A percentile compares a stretch with the other conserved stretches of the same genome.
Conservation (phyloP, 768 basidiomycete genomes). For the Termitomyces titanicus region DNA sequence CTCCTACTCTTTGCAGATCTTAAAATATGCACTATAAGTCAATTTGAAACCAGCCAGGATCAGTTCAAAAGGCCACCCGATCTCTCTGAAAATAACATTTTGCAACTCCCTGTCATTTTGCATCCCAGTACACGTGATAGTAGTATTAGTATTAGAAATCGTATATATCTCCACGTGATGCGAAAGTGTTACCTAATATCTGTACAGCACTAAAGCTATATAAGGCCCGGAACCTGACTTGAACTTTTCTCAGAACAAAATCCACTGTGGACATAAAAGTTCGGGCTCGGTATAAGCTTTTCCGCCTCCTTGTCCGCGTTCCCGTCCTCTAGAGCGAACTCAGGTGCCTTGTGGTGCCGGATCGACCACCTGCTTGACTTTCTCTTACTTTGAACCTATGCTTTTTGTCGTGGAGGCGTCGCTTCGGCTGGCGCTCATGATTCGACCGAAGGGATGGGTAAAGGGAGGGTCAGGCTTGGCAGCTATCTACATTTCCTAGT, state of each 20-base stretch:
- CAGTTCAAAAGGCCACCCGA: no score
- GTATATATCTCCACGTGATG: no score
- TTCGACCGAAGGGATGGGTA: constrained; percentile 27
- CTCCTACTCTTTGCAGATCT: no score
- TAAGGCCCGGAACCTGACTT: constrained; percentile 4
- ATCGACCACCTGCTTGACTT: constrained; percentile 26
- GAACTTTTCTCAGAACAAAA: constrained; percentile 49
- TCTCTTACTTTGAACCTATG: constrained; percentile 42
- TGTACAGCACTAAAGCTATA: constrained; percentile 24
- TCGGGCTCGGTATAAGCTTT: constrained; percentile 80
- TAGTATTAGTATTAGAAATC: no score
- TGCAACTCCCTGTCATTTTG: no score
- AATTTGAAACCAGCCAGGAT: no score
- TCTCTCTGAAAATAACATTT: no score
- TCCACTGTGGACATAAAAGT: constrained; percentile 82
- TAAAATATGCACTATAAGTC: no score
- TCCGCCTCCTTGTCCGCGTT: constrained; percentile 93
- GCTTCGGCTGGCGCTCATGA: constrained; percentile 76
- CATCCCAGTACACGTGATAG: no score
- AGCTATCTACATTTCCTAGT: constrained; percentile 33
- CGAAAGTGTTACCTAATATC: constrained; percentile 43
- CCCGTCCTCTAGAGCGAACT: constrained; percentile 77
- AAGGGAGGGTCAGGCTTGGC: constrained; percentile 22
- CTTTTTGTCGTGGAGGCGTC: constrained; percentile 56
- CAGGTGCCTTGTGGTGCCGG: constrained; percentile 32